Percentiles rank a stretch among this genome's conserved stretches.
phyloP scores from a whole-genome alignment of 768 basidiomycete species.

The Clitopilus passeckerianus region DNA sequence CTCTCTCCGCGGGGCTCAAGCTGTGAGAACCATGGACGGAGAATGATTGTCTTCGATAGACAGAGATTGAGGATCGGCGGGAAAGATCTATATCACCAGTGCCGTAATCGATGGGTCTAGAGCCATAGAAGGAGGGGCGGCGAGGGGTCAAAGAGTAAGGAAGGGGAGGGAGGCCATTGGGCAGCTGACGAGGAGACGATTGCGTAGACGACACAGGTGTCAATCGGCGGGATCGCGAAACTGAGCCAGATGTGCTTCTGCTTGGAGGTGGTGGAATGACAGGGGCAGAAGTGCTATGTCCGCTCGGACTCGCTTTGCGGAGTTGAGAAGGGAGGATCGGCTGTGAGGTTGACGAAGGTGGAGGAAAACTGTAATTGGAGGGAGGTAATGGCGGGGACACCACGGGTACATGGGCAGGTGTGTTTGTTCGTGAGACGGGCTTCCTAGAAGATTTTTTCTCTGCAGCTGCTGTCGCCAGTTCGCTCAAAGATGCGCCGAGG shows the following conservation, averaged over 20 bases:
- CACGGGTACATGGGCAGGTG: constrained; percentile 27
- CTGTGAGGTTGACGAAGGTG: constrained; percentile 6
- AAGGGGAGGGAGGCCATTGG: constrained; percentile 20
- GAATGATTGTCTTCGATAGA: constrained; percentile 42
- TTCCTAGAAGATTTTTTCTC: constrained; percentile 7
- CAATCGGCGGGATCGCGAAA: constrained; percentile 31
- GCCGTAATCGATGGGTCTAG: constrained; percentile 24
- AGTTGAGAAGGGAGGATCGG: constrained; percentile 6
- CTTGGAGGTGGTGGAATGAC: constrained; percentile 27
- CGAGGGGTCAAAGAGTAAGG: constrained; percentile 39
- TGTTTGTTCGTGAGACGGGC: constrained; percentile 3
- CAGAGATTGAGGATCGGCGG: constrained; percentile 26
- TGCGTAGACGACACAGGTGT: constrained; percentile 57
- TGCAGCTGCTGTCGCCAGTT: constrained; percentile 12
- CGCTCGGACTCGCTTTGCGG: constrained; percentile 21
- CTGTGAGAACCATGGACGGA: constrained; percentile 27
- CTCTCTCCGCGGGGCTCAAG: constrained; percentile 32
- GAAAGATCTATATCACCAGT: constrained; percentile 15
- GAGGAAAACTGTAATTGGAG: constrained; percentile 18
- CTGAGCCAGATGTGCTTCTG: background rate
- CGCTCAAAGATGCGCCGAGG: constrained; percentile 49
- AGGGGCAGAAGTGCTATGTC: constrained; percentile 14
- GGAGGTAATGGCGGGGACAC: constrained; percentile 33
- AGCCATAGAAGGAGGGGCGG: constrained; percentile 31
- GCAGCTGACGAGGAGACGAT: constrained; percentile 47